phyloP scores from a whole-genome alignment of 2,329 filamentous ascomycete genomes.

The Westerdykella sp. region DNA sequence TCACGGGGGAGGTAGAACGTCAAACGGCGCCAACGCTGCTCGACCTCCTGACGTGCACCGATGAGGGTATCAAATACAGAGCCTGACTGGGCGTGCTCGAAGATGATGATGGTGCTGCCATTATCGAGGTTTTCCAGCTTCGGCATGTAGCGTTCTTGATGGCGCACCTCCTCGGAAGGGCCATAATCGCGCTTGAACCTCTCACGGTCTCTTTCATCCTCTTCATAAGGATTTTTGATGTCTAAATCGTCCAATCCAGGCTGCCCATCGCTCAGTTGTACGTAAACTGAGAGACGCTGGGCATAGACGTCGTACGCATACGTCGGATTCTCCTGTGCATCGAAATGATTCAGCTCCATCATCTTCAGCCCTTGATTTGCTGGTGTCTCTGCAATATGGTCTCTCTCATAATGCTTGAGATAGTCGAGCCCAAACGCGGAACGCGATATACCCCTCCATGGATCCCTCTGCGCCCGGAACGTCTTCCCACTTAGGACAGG shows the following conservation, averaged over 20 bases:
- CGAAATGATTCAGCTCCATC: conserved; percentile 48
- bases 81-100: conserved; percentile 46
- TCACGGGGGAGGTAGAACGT: conserved; percentile 46
- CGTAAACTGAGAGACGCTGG: conserved; percentile 46
- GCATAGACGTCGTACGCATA: conserved; percentile 48
- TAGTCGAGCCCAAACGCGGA: conserved; percentile 50
- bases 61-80: conserved; percentile 47
- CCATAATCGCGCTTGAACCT: conserved; percentile 26
- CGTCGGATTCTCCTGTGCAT: conserved; percentile 38
- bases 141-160: conserved; percentile 35
- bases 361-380: conserved; percentile 36
- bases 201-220: conserved; percentile 31
- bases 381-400: conserved; percentile 13
- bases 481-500: conserved; percentile 48
- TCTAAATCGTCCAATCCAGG: conserved; percentile 38
- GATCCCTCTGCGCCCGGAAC: conserved; percentile 46
- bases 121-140: conserved; percentile 45
- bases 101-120: conserved; percentile 46
- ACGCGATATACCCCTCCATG: conserved; percentile 46
- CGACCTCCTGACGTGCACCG: conserved; percentile 45
- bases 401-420: conserved; percentile 40
- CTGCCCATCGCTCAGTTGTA: conserved; percentile 44
- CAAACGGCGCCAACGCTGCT: conserved; percentile 49
- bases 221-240: conserved; percentile 43
- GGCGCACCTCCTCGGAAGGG: conserved; percentile 20